phyloP scores from a whole-genome alignment of 495 filamentous ascomycete genomes.

The Trichoderma asperelloides region DNA sequence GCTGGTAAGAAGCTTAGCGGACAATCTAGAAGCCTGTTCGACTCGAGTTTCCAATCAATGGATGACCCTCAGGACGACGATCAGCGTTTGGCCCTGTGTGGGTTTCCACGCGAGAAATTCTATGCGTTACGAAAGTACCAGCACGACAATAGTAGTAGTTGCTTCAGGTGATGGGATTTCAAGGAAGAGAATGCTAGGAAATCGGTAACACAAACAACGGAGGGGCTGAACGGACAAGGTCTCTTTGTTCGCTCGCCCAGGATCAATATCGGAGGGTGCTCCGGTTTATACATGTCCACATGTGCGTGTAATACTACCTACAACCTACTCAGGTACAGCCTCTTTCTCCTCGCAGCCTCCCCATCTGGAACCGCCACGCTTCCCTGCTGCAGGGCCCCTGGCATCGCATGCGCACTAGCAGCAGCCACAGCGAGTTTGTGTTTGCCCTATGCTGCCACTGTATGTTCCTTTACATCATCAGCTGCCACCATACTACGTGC shows the following conservation, averaged over 20 bases:
- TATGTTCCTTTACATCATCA: not conserved
- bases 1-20: constrained; percentile 1
- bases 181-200: no score
- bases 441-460: not conserved
- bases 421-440: not conserved
- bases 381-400: not conserved
- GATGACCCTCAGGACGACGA: no score
- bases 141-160: no score
- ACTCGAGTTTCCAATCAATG: not conserved
- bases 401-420: not conserved
- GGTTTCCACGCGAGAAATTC: no score
- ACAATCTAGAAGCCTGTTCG: not conserved
- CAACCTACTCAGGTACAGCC: not conserved
- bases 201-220: no score
- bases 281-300: no score
- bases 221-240: no score
- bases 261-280: not conserved
- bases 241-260: not conserved
- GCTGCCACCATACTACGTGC: not conserved
- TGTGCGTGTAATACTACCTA: no score
- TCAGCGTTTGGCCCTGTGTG: no score
- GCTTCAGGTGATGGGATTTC: no score
- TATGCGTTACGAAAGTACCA: no score
- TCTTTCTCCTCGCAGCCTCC: not conserved
- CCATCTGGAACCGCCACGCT: not conserved